Evolutionary conservation across 2,329 filamentous ascomycete genomes (phyloP), one percentile per base, ranked within the genome.

Genomic region (Aureobasidium pullulans): DNA sequence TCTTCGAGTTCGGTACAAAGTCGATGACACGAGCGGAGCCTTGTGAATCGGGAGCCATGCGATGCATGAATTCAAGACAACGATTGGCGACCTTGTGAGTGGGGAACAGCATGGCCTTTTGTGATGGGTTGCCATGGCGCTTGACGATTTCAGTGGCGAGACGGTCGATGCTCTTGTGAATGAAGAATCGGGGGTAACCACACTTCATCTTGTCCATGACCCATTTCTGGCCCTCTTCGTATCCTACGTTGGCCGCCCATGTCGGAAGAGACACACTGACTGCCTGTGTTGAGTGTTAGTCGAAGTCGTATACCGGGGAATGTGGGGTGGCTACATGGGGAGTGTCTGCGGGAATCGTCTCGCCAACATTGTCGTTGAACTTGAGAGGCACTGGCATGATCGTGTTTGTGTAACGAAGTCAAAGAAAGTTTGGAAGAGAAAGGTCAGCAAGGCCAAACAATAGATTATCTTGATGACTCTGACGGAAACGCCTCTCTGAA

Each of bases 251-350:
- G 64, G 91, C 81, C 65, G 81, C 81, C 94, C 94, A 99, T 75
- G 91, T 95, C 40, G 94, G 94, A 29, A 99, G 78, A 15, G 94
- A 97, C 43, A 97, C 93, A 72, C 93, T 97, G 64, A 97, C 90
- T 64, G 93, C 94, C 92, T 96, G 64, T 6, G 49, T 28, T 37
- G 19, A 19, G 53, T 16, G 43, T 65, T 47, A 66, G 62, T 42
- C 13, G 29, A 9, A 28, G 48, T 4, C 19, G 57, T 4, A 46
- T 61, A 44, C 29, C 10, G 43, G 13, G 11, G 13, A 29, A 2
- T 5, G 39, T 2, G 34, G 39, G 32, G 32, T 47, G 36, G 59
- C 84, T 77, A 90, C 88, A 78, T 93, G 89, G 60, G 86, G 83
- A 60, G 88, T 92, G 70, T 92, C 85, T 40, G 86, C 82, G 59